Evolutionary conservation across 495 filamentous ascomycete species (phyloP).

Genomic region (Aspergillus sclerotioniger): DNA sequence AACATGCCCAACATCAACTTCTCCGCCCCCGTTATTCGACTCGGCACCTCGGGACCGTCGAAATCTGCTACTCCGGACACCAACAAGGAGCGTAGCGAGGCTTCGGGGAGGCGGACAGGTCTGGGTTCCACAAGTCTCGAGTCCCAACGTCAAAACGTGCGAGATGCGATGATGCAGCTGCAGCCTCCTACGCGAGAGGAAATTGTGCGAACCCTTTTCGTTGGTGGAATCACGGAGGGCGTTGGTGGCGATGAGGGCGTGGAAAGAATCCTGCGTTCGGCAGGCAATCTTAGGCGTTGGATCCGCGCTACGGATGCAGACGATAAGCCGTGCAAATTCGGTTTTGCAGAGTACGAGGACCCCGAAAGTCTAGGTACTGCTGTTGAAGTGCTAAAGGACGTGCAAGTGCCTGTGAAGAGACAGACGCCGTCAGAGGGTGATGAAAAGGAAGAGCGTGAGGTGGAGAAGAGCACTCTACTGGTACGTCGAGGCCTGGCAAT

Average conservation of each 20-base stretch:
- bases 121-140: constrained; percentile 67
- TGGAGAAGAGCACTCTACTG: constrained; percentile 68
- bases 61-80: constrained; percentile 60
- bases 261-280: constrained; percentile 74
- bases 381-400: constrained; percentile 78
- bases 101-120: constrained; percentile 59
- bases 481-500: constrained; percentile 31
- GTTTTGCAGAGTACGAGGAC: constrained; percentile 96
- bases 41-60: constrained; percentile 68
- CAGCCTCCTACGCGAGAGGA: constrained; percentile 88
- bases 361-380: constrained; percentile 83
- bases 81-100: constrained; percentile 48
- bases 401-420: constrained; percentile 81
- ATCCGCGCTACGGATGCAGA: constrained; percentile 77
- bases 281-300: constrained; percentile 81
- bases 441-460: constrained; percentile 53
- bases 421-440: constrained; percentile 49
- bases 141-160: constrained; percentile 63
- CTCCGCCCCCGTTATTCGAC: constrained; percentile 91
- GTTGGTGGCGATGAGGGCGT: constrained; percentile 75
- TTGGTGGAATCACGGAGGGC: constrained; percentile 81
- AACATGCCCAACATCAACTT: constrained; percentile 99
- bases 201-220: constrained; percentile 83
- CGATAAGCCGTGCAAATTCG: constrained; percentile 82
- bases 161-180: constrained; percentile 74